Evolutionary conservation across 2,329 filamentous ascomycete species (phyloP), one percentile per base, ranked within the genome.

Genomic region (Gyromitra esculenta): DNA sequence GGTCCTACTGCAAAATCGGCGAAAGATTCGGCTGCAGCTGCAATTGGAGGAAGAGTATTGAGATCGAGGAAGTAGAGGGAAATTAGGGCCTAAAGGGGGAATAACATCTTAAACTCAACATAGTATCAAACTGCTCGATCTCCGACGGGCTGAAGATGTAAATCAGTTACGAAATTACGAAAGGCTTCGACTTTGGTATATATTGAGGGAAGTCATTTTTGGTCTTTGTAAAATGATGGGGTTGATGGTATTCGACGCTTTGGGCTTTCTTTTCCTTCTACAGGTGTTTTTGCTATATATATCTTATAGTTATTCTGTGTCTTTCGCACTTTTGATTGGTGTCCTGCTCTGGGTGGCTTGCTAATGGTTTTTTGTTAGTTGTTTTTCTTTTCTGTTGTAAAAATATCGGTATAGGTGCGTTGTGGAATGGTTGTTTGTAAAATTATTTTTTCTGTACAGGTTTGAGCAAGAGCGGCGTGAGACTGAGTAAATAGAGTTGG

Each of bases 1-100:
- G 52, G 9, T n/a, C 15, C 71, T 3, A 31, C 39, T 59, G 56
- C 50, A 48, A 72, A 68, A 64, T 13, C 37, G 13, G 54, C 31
- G 21, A 67, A 64, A 35, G 77, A 75, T 66, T 50, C 25, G 5
- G 65, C 71, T 48, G 39, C 59, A 37, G 52, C 66, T 43, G 25
- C 68, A 43, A 56, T 39, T 31, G 69, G 73, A 3, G 79, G 77
- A 48, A 77, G 78, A 25, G 77, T 79, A 13, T 71, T 79, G 73
- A 70, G 78, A 18, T 78, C 76, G 59, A 77, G 78, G 50, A 79
- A 78, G 63, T 79, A 76, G 54, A 57, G 41, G 25, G 39, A 31
- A 18, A 18, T 11, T 13, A 9, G 37, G 39, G 31, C n/a, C 39
- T 45, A 37, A 25, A 31, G 2, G 39, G 25, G 25, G 8, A 35